Evolutionary conservation across 2,329 filamentous ascomycete species (phyloP), one percentile per base, ranked within the genome.

Genomic region (Arthroderma sp.): DNA sequence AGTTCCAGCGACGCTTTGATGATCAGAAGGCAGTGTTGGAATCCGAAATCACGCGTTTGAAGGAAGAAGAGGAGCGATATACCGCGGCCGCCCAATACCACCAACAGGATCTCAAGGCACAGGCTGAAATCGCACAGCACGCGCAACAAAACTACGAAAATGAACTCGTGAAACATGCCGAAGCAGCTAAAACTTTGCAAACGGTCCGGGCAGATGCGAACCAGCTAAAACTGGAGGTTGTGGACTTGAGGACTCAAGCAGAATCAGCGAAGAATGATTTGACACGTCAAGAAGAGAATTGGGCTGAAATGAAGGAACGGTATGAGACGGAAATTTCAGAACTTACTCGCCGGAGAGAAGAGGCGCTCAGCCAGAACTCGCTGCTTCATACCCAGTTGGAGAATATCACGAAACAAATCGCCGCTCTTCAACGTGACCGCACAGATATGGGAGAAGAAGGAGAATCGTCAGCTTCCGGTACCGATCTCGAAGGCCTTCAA

Each of bases 141-240:
- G 87, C 91, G 3, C 91, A 98, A 60, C 83, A 94, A 58, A 88
- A 91, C 53, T 98, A 98, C 59, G 93, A 98, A 62, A 81, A 81
- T 50, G 91, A 98, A 61, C 74, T 98, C 7, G 77, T 94, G 56
- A 95, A 91, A 67, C 91, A 98, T 64, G 89, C 88, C 1, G 86
- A 95, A 52, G 91, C 89, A n/a, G 85, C 89, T 8, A 88, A 87
- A 64, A 77, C 78, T 32, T 72, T 95, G 9, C 86, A 94, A 53
- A 73, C 73, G 43, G 71, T 94, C 40, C 84, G 91, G 42, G 71
- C 73, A 3, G 86, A 96, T 52, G 77, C 84, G 62, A 91, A 94
- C 56, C 72, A 85, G 53, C 66, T 96, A 49, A 88, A 85, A 65
- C 82, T 83, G 1, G 78, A 93, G 48, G 73, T 86, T 3, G 80